Base-by-base conservation (phyloP, 495 filamentous ascomycete species). In the Clavariopsis aquatica region DNA sequence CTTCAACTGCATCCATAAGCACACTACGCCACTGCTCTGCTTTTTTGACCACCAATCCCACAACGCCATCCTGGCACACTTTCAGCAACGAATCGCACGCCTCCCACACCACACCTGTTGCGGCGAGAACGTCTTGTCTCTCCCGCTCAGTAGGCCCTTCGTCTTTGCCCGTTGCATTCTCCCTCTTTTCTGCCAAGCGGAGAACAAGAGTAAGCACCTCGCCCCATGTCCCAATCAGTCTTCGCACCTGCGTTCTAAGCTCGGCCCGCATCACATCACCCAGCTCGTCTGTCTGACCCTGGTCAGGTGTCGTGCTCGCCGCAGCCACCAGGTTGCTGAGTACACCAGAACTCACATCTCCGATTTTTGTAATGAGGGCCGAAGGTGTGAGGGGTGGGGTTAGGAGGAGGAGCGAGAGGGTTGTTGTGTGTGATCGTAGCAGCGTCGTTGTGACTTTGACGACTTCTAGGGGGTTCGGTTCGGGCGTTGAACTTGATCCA, bases 351-450 rank as follows among this genome's bases (percentile, higher is more conserved):
- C 84, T 81, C 4, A 93, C 75, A 22, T 88, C 84, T 8, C 82
- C 81, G 7, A 96, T 77, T 15, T 93, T 83, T 13, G 78, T 85
- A 49, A 61, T 74, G 28, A 94, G 83, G 15, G 90, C 92, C 0
- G 88, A 84, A 4, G 88, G 84, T 0, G 92, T 92, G 74, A 95
- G 94, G 0, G 92, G 92, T 17, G 87, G 82, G 59, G 87, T 94
- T 68, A 95, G 89, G 1, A 92, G 82, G 1, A 96, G 82, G 17
- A 96, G 85, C 0, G 89, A 91, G 24, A 96, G 82, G 53, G 94
- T 95, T 31, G 92, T 96, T 6, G 86, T 83, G 69, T 96, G 91
- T 0, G 92, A 89, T 70, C 82, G 85, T 49, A 96, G 84, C 3
- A 91, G 78, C 23, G 78, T 79, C 1, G 89, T 81, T 0, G 86